These are phyloP conservation scores for Gossypium australe DNA, from an alignment of 345 rosid species.

Conservation along the genomic window DNA sequence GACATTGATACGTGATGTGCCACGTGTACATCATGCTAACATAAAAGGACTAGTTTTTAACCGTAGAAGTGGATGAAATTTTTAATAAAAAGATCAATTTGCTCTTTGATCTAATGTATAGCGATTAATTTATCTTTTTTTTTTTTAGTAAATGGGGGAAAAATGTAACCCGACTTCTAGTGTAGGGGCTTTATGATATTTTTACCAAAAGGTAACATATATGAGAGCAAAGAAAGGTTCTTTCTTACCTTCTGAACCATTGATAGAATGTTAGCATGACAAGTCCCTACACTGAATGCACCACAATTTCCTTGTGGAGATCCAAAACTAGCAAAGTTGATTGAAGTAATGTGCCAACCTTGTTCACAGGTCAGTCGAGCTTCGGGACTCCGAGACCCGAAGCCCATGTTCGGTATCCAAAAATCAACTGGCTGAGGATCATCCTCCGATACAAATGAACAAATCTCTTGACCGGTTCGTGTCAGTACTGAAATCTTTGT, in stretches of 20 bases:
- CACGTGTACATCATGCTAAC: too few species aligned
- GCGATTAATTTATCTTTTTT: too few species aligned
- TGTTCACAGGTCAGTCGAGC: slow-evolving; percentile 43
- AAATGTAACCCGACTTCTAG: too few species aligned
- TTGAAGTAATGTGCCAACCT: slow-evolving; percentile 49
- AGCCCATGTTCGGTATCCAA: slow-evolving; percentile 36
- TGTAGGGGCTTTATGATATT: too few species aligned
- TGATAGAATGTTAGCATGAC: slow-evolving; percentile 33
- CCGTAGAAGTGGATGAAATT: too few species aligned
- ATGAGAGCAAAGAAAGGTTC: not conserved
- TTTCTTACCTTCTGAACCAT: slow-evolving; percentile 37
- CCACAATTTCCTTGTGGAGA: slow-evolving; percentile 57
- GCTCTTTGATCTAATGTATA: too few species aligned
- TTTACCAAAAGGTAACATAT: not conserved
- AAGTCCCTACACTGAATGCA: slow-evolving; percentile 32
- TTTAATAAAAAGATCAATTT: too few species aligned
- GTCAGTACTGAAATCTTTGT: slow-evolving; percentile 39
- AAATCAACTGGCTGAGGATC: slow-evolving; percentile 50
- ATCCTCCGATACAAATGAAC: slow-evolving; percentile 41
- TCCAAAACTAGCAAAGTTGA: slow-evolving; percentile 58
- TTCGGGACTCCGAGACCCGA: slow-evolving; percentile 30
- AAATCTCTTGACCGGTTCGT: slow-evolving; percentile 43
- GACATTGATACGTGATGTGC: too few species aligned
- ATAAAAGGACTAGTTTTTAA: too few species aligned
- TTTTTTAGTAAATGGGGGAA: too few species aligned